These are phyloP conservation scores for Euphorbia celastroides DNA, from an alignment of 441 rosid genomes.

Conservation along the genomic window DNA sequence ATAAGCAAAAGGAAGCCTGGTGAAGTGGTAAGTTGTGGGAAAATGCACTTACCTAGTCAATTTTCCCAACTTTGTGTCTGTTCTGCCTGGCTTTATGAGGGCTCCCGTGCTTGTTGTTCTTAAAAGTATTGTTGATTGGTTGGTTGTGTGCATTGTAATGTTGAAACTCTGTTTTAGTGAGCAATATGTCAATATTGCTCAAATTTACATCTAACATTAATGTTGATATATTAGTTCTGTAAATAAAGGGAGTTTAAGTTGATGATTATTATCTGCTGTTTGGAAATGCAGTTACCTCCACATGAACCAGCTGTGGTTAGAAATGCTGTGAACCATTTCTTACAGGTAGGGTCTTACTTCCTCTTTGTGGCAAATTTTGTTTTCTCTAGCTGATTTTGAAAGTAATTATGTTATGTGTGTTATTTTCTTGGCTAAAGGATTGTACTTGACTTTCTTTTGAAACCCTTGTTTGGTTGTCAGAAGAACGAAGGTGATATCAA, in stretches of 20 bases:
- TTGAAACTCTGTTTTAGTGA: not conserved
- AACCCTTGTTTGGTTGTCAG: constrained; percentile 24
- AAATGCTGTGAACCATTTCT: constrained; percentile 90
- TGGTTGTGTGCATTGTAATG: not conserved
- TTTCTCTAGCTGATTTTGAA: not conserved
- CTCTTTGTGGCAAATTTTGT: constrained; percentile 3
- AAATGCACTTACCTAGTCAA: not conserved
- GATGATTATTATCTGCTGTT: not conserved
- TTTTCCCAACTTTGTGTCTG: not conserved
- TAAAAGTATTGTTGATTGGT: not conserved
- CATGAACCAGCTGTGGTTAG: constrained; percentile 86
- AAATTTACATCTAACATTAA: no score
- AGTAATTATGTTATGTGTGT: not conserved
- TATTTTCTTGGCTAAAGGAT: not conserved
- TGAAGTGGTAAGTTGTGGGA: constrained; percentile 56
- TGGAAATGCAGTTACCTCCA: constrained; percentile 67
- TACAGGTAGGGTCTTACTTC: constrained; percentile 50
- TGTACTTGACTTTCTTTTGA: not conserved
- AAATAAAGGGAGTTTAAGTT: not conserved
- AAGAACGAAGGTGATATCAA: constrained; percentile 69
- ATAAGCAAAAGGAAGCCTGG: constrained; percentile 91
- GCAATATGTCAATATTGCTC: not conserved
- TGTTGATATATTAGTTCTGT: no score
- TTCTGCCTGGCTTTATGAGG: not conserved
- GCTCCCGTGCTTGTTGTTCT: not conserved